phyloP scores from a whole-genome alignment of 768 basidiomycete genomes.

The Atractiella rhizophila region DNA sequence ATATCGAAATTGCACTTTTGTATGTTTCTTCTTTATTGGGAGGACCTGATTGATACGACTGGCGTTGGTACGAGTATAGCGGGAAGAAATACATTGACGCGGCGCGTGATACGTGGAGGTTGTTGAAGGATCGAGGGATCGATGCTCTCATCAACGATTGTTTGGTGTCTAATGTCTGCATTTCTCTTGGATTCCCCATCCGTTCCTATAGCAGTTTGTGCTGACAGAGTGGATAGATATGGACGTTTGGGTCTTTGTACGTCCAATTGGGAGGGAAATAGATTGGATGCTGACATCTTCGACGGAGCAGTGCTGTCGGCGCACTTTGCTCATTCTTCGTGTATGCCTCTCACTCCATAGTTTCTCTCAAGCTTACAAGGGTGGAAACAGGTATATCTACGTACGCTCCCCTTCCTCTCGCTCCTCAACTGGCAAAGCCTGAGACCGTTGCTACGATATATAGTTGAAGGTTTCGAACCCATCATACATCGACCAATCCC shows the following conservation, averaged over 20 bases:
- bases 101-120: constrained; percentile 15
- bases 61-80: too few relatives aligned
- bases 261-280: neutral
- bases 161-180: constrained; percentile 16
- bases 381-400: constrained; percentile 2
- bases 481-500: too few relatives aligned
- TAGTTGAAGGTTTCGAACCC: too few relatives aligned
- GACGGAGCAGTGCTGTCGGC: constrained; percentile 10
- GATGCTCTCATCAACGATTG: constrained; percentile 17
- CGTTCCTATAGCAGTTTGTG: constrained; percentile 3
- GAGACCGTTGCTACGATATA: too few relatives aligned
- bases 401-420: neutral
- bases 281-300: neutral
- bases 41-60: too few relatives aligned
- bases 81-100: constrained; percentile 16
- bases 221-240: neutral
- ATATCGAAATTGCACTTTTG: constrained; percentile 5
- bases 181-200: too few relatives aligned
- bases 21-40: constrained; percentile 10
- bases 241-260: neutral
- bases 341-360: constrained; percentile 5
- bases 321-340: constrained; percentile 9
- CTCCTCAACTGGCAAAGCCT: neutral
- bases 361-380: constrained; percentile 7
- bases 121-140: constrained; percentile 17